A percentile compares a stretch with the other conserved stretches of the same genome.
Evolutionary conservation across 2,329 filamentous ascomycete species (phyloP).

Genomic region (Fusarium sterilihyphosum): DNA sequence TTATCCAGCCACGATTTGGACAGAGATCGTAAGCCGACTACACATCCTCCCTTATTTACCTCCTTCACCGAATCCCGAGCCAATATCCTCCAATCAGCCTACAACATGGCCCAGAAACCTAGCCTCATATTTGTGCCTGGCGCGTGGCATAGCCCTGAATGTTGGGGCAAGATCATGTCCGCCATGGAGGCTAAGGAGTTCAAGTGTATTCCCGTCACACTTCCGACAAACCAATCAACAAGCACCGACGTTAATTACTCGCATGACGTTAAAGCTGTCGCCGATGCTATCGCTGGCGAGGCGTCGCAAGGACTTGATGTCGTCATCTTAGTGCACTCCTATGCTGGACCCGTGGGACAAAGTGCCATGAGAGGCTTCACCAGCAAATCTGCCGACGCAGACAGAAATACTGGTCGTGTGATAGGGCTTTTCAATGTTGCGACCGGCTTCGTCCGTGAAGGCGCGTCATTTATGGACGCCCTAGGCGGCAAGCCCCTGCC

Average conservation of each 20-base stretch:
- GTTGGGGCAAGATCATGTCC: slow-evolving; percentile 49
- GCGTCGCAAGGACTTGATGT: slow-evolving; percentile 53
- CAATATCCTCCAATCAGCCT: background rate
- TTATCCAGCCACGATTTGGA: background rate
- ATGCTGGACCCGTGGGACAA: slow-evolving; percentile 57
- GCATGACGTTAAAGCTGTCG: slow-evolving; percentile 54
- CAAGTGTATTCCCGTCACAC: slow-evolving; percentile 49
- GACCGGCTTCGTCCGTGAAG: slow-evolving; percentile 54
- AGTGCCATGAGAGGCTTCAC: slow-evolving; percentile 58
- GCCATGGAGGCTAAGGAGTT: slow-evolving; percentile 47
- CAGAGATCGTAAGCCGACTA: background rate
- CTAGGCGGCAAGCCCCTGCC: slow-evolving; percentile 55
- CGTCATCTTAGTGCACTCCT: slow-evolving; percentile 59
- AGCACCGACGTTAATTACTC: slow-evolving; percentile 51
- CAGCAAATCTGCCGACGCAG: background rate
- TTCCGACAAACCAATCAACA: slow-evolving; percentile 50
- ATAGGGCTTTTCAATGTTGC: slow-evolving; percentile 57
- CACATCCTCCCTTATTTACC: background rate
- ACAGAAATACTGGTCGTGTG: slow-evolving; percentile 47
- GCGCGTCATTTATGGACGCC: slow-evolving; percentile 53
- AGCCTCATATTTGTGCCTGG: slow-evolving; percentile 58
- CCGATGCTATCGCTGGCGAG: slow-evolving; percentile 49
- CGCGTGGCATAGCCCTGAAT: slow-evolving; percentile 56
- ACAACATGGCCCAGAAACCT: slow-evolving; percentile 38
- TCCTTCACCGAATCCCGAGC: background rate